Base-by-base conservation (phyloP, 192 early-diverging fungal genomes). In the Podila horticola region DNA sequence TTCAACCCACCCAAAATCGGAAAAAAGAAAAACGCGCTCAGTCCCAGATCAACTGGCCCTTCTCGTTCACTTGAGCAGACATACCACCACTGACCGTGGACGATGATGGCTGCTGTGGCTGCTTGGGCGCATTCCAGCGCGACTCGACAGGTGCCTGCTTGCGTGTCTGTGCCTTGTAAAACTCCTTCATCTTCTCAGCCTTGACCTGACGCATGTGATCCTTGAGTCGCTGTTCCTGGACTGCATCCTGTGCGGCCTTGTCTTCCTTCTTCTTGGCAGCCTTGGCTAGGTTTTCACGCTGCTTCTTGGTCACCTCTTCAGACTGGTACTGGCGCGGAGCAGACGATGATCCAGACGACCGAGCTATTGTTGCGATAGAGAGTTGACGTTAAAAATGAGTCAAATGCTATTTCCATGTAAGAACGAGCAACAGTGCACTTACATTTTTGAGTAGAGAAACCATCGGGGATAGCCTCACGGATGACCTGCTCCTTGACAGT, bases 211-310 rank as follows among this genome's bases (percentile, higher is more conserved):
- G 71, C 66, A 87, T 85, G 64, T 93, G 92, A 59, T 87, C 83
- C 36, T 81, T 82, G 9, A 88, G 82, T 24, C 92, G 79, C 66
- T 88, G 82, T 10, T 79, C 88, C 67, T 93, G 92, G 19, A 88
- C 36, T 9, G 83, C 85, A 22, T 90, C 85, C 1, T 36, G 63
- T 4, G 86, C 57, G 0, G 82, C 84, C 26, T 88, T 89, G 11
- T 85, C 86, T 58, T 90, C 90, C 55, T 90, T 90, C 66, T 66
- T 74, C 49, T 85, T 87, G 52, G 86, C 85, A 24, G 86, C 87
- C 75, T 86, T 86, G 4, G 85, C 81, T 34, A 82, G 69, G 63
- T 89, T 91, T 83, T 93, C 88, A 19, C 88, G 82, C 64, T 93
- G 92, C 67, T 88, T 91, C 61, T 89, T 93, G 64, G 86, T 90